A percentile compares a stretch with the other conserved stretches of the same genome.
phyloP scores from a whole-genome alignment of 2,329 filamentous ascomycete genomes.

The Hypoxylon sp. region DNA sequence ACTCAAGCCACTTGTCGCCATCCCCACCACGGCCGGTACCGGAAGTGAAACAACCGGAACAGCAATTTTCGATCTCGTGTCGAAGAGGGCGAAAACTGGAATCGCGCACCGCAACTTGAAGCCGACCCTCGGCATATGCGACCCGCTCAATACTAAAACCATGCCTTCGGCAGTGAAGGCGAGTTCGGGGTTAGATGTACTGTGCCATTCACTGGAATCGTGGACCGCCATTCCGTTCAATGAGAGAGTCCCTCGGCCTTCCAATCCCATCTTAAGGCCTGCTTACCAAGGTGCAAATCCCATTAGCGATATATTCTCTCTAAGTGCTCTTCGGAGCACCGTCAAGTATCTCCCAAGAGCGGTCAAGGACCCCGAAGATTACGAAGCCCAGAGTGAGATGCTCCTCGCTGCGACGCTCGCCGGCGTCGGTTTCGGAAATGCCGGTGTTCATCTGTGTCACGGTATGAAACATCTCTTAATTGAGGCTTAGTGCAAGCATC shows the following conservation, averaged over 20 bases:
- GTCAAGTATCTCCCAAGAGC: conserved; percentile 94
- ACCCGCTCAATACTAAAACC: conserved; percentile 90
- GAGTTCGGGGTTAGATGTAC: conserved; percentile 90
- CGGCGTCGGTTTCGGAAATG: conserved; percentile 97
- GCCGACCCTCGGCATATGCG: conserved; percentile 90
- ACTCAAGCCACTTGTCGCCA: conserved; percentile 82
- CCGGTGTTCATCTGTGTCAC: conserved; percentile 86
- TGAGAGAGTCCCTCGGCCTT: conserved; percentile 85
- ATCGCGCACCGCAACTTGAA: conserved; percentile 96
- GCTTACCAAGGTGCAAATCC: conserved; percentile 98
- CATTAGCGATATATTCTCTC: conserved; percentile 96
- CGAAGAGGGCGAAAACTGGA: conserved; percentile 92
- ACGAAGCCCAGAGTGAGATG: conserved; percentile 96
- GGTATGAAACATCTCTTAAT: conserved; percentile 57
- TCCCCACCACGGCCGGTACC: conserved; percentile 89
- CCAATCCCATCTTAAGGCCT: conserved; percentile 90
- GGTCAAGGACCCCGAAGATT: conserved; percentile 88
- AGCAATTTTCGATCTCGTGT: conserved; percentile 95
- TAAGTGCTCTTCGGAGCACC: conserved; percentile 85
- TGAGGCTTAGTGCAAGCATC: background rate
- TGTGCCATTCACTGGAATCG: conserved; percentile 95
- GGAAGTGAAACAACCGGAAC: conserved; percentile 97
- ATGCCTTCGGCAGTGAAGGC: conserved; percentile 97
- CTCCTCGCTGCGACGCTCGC: conserved; percentile 93
- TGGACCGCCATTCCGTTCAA: conserved; percentile 98